phyloP scores from a whole-genome alignment of 106 monocot genomes.

The Triglochin maritima region DNA sequence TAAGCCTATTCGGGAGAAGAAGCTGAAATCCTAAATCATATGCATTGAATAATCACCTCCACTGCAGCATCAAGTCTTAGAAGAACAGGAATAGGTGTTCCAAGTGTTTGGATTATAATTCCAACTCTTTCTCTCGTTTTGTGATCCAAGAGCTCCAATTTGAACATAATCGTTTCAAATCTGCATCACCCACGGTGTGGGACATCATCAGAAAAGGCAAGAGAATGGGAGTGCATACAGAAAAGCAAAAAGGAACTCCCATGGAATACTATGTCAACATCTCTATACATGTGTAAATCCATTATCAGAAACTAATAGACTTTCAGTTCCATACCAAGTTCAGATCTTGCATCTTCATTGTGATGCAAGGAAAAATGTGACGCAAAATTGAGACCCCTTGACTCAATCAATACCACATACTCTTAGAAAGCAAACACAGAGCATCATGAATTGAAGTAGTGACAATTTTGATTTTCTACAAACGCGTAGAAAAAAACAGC shows the following conservation, averaged over 20 bases:
- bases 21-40: background rate
- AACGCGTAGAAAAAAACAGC: background rate
- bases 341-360: no score
- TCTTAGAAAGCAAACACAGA: background rate
- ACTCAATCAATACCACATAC: background rate
- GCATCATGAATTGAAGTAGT: background rate
- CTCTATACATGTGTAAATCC: no score
- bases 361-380: no score
- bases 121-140: conserved; percentile 86
- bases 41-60: conserved; percentile 43
- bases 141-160: conserved; percentile 91
- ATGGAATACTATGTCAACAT: background rate
- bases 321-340: no score
- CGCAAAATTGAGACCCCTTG: background rate
- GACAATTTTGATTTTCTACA: background rate
- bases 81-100: conserved; percentile 58
- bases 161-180: conserved; percentile 73
- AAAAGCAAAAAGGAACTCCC: background rate
- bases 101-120: conserved; percentile 44
- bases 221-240: background rate
- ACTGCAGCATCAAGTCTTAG: conserved; percentile 72
- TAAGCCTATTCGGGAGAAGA: background rate
- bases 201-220: conserved; percentile 4
- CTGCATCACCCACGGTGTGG: conserved; percentile 21
- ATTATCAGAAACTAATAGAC: no score